Percentiles rank a stretch among this genome's conserved stretches.
phyloP scores from a whole-genome alignment of 495 filamentous ascomycete genomes.

The Polyplosphaeria fusca region DNA sequence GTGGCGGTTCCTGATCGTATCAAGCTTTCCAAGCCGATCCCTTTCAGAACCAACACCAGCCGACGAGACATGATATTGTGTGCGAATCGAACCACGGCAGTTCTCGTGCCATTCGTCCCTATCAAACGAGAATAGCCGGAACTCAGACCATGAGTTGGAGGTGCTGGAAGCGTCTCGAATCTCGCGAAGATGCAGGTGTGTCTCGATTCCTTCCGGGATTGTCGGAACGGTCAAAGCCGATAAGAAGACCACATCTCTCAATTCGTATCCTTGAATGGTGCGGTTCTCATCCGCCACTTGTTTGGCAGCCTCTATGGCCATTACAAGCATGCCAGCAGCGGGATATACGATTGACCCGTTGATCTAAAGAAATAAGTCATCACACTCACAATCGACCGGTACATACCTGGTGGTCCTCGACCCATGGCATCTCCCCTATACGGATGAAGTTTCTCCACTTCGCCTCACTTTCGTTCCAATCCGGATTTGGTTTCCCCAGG shows the following conservation, averaged over 20 bases:
- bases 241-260: constrained; percentile 5
- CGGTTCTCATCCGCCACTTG: background rate
- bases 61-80: constrained; percentile 7
- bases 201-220: constrained; percentile 7
- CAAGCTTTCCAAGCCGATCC: background rate
- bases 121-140: constrained; percentile 26
- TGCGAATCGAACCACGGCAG: constrained; percentile 29
- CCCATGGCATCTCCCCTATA: background rate
- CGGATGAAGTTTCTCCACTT: background rate
- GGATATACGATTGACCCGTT: background rate
- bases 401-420: background rate
- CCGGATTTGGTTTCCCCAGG: background rate
- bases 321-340: background rate
- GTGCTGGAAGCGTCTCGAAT: background rate
- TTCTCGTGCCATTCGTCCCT: constrained; percentile 28
- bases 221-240: background rate
- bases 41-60: background rate
- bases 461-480: background rate
- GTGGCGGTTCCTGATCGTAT: background rate
- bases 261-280: background rate
- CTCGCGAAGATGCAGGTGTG: constrained; percentile 5
- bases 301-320: background rate
- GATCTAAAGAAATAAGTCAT: background rate
- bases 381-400: background rate
- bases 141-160: constrained; percentile 22